A percentile compares a stretch with the other conserved stretches of the same genome.
Evolutionary conservation across 2,329 filamentous ascomycete species (phyloP).

Genomic region (Aureobasidium zeae): DNA sequence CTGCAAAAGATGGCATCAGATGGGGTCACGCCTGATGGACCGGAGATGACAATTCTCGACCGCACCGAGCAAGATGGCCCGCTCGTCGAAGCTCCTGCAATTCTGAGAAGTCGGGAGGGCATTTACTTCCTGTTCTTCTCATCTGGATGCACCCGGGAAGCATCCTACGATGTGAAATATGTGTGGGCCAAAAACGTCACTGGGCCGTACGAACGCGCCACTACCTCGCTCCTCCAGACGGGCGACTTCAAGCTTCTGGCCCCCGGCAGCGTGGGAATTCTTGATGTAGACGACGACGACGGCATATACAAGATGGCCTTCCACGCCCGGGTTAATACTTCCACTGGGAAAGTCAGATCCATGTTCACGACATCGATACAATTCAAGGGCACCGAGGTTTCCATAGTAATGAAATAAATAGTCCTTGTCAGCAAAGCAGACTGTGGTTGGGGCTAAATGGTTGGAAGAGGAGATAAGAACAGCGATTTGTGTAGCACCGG

Average conservation of each 20-base stretch:
- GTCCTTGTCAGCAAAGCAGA: neutral
- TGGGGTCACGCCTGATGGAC: constrained; percentile 23
- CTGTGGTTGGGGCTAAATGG: too few species aligned
- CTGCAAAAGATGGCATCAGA: constrained; percentile 26
- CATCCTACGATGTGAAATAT: constrained; percentile 28
- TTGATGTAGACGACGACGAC: neutral
- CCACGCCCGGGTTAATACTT: constrained; percentile 24
- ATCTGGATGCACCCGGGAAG: constrained; percentile 26
- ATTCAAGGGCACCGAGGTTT: neutral
- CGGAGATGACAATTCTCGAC: constrained; percentile 23
- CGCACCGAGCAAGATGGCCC: constrained; percentile 26
- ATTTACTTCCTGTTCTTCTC: constrained; percentile 31
- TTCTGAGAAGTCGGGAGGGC: constrained; percentile 23
- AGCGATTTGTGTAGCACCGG: too few species aligned
- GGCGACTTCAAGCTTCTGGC: constrained; percentile 26
- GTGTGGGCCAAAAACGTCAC: constrained; percentile 23
- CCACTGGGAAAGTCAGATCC: constrained; percentile 24
- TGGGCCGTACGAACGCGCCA: constrained; percentile 26
- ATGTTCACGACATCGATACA: constrained; percentile 24
- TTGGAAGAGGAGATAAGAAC: too few species aligned
- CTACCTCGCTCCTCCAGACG: constrained; percentile 22
- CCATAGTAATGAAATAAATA: neutral
- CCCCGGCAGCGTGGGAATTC: constrained; percentile 26
- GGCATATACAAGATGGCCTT: constrained; percentile 23
- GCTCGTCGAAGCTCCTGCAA: constrained; percentile 28